Evolutionary conservation across 306 rosid species (phyloP).

Genomic region (Phaseolus lunatus): DNA sequence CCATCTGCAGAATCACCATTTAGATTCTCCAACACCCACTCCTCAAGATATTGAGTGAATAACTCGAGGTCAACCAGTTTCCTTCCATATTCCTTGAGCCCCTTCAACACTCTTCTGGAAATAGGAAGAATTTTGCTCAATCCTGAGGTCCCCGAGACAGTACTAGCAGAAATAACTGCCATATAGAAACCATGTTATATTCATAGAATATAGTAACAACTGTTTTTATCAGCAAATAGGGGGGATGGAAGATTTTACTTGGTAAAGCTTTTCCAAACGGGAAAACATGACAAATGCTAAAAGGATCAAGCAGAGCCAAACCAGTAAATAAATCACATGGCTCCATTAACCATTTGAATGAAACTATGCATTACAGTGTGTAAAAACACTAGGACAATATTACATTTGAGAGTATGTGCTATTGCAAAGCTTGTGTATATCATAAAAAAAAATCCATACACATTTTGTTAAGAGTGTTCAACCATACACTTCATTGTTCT

Average conservation of each 20-base stretch:
- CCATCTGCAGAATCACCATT: constrained; percentile 57
- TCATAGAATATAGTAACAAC: constrained; percentile 19
- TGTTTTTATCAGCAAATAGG: background rate
- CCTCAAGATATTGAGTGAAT: constrained; percentile 68
- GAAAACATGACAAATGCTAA: constrained; percentile 8
- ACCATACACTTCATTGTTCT: constrained; percentile 12
- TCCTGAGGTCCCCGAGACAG: constrained; percentile 68
- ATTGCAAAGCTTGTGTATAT: constrained; percentile 2
- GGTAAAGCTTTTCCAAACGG: background rate
- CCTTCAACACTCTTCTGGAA: constrained; percentile 73
- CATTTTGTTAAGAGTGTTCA: constrained; percentile 9
- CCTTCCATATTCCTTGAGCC: constrained; percentile 76
- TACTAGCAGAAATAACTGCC: constrained; percentile 73
- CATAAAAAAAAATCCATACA: background rate
- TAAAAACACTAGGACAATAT: background rate
- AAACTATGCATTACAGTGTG: constrained; percentile 4
- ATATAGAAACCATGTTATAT: constrained; percentile 39
- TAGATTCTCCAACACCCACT: constrained; percentile 78
- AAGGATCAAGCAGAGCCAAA: constrained; percentile 1
- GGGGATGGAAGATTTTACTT: background rate
- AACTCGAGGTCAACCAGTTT: constrained; percentile 70
- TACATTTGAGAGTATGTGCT: constrained; percentile 6
- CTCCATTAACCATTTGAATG: background rate
- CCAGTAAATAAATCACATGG: constrained; percentile 8
- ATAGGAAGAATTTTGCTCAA: constrained; percentile 63